Conservation (phyloP, 768 basidiomycete species). For the Boletus rex-veris region DNA sequence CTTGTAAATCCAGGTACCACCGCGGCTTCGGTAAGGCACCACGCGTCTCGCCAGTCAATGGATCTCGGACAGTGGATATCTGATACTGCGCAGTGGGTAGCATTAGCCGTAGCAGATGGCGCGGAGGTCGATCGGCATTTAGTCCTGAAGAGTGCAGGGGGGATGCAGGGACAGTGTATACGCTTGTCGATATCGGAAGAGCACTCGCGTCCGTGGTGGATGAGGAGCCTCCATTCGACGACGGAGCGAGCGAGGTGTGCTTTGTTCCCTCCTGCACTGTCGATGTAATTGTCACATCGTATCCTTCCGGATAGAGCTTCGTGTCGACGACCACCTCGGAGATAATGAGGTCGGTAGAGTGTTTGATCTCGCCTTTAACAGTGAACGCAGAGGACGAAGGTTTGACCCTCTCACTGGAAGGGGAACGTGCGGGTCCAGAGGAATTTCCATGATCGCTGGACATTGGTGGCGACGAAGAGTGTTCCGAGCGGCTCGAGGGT, state of each 20-base stretch:
- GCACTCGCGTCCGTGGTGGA: conserved; percentile 7
- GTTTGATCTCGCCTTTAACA: conserved; percentile 55
- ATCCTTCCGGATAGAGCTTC: conserved; percentile 76
- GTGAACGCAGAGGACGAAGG: conserved; percentile 54
- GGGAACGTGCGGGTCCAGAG: conserved; percentile 29
- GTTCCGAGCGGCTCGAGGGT: conserved; percentile 8
- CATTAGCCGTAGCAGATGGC: conserved; percentile 74
- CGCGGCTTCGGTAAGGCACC: conserved; percentile 58
- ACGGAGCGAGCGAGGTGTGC: conserved; percentile 34
- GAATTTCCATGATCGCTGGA: conserved; percentile 17
- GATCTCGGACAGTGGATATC: conserved; percentile 73
- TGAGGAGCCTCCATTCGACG: not conserved
- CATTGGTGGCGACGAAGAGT: conserved; percentile 25
- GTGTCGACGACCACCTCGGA: conserved; percentile 80
- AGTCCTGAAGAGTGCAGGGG: conserved; percentile 73
- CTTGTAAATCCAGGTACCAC: conserved; percentile 70
- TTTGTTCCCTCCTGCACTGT: conserved; percentile 37
- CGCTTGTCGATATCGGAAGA: conserved; percentile 54
- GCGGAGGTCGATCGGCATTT: conserved; percentile 47
- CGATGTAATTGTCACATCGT: conserved; percentile 49
- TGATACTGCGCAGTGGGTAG: conserved; percentile 83
- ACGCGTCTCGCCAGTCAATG: conserved; percentile 68
- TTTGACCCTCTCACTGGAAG: conserved; percentile 33
- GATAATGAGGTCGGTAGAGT: conserved; percentile 67
- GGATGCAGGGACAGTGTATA: conserved; percentile 80